Evolutionary conservation across 176 grass and related monocot genomes (phyloP).

Genomic region (Thinopyrum elongatum): DNA sequence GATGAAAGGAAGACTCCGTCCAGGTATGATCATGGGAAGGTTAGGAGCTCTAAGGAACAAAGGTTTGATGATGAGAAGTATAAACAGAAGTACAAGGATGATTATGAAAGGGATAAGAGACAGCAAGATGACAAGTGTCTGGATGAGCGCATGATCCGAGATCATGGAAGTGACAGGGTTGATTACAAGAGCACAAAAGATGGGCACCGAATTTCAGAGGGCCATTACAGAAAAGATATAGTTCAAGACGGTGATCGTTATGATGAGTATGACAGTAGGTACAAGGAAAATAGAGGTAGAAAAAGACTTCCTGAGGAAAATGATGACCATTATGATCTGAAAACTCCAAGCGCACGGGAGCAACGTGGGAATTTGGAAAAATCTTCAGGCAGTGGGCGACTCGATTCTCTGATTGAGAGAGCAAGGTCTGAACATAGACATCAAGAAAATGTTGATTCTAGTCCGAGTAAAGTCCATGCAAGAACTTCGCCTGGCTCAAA

Average conservation of each 20-base stretch:
- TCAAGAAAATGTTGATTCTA: constrained; percentile 70
- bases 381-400: constrained; percentile 47
- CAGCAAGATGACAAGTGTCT: constrained; percentile 57
- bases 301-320: constrained; percentile 66
- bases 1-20: constrained; percentile 66
- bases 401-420: constrained; percentile 62
- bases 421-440: constrained; percentile 53
- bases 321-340: constrained; percentile 56
- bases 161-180: constrained; percentile 45
- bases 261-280: constrained; percentile 63
- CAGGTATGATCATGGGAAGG: constrained; percentile 72
- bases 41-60: constrained; percentile 75
- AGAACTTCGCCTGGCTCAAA: constrained; percentile 66
- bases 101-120: constrained; percentile 55
- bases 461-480: constrained; percentile 56
- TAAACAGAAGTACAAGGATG: constrained; percentile 72
- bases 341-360: constrained; percentile 45
- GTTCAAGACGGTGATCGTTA: constrained; percentile 56
- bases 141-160: constrained; percentile 48
- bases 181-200: constrained; percentile 74
- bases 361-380: constrained; percentile 64
- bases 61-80: constrained; percentile 76
- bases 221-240: constrained; percentile 67
- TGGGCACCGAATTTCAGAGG: constrained; percentile 54
- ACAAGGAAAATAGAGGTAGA: constrained; percentile 68